Percentiles rank a stretch among this genome's conserved stretches.
Evolutionary conservation across 768 basidiomycete species (phyloP).

Genomic region (Podaxis sp.): DNA sequence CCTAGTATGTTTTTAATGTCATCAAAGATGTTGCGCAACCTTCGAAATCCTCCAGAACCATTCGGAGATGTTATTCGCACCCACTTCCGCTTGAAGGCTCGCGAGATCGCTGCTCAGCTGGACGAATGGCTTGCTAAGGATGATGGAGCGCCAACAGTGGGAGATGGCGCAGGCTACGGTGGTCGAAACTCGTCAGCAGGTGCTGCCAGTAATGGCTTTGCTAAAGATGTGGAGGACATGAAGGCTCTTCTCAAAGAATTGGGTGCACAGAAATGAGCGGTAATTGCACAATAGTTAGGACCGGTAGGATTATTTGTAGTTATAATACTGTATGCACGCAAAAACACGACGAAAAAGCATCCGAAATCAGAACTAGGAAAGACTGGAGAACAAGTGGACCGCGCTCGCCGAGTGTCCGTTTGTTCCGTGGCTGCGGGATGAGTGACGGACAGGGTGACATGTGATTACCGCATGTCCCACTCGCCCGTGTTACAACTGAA

Average conservation of each 20-base stretch:
- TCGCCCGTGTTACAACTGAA: conserved; percentile 9
- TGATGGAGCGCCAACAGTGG: conserved; percentile 56
- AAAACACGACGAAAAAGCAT: conserved; percentile 3
- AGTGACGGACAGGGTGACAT: conserved; percentile 14
- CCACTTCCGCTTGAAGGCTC: conserved; percentile 85
- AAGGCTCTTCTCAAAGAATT: conserved; percentile 52
- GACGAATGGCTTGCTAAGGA: conserved; percentile 76
- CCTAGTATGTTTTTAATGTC: conserved; percentile 1
- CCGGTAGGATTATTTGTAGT: conserved; percentile 3
- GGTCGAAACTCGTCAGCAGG: conserved; percentile 25
- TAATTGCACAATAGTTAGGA: not conserved
- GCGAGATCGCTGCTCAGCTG: conserved; percentile 63
- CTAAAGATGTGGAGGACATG: conserved; percentile 69
- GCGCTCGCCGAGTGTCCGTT: too few species aligned
- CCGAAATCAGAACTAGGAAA: not conserved
- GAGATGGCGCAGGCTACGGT: conserved; percentile 47
- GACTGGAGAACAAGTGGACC: too few species aligned
- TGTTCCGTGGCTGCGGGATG: not conserved
- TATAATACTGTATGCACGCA: conserved; percentile 4
- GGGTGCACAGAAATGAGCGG: conserved; percentile 17
- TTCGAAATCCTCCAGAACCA: conserved; percentile 79
- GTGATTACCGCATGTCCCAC: conserved; percentile 14
- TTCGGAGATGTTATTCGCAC: conserved; percentile 86
- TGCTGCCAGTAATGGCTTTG: conserved; percentile 54
- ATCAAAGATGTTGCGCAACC: conserved; percentile 74